Base-by-base conservation (phyloP, 2,329 filamentous ascomycete genomes). In the Neocatenulostroma microsporum region DNA sequence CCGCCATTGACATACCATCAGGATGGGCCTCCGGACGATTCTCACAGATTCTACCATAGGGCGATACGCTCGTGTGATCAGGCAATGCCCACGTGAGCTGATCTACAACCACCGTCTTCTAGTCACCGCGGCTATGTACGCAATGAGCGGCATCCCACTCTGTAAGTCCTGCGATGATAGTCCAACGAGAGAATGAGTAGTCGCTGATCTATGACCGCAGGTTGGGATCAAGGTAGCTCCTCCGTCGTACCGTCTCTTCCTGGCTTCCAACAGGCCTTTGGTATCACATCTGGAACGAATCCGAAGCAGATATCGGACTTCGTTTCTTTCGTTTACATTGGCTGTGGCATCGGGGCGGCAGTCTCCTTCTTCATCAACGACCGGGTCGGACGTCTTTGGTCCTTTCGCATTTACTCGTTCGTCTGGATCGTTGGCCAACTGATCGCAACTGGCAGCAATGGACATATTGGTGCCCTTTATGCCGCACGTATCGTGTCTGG, bases 311-410 rank as follows among this genome's bases (percentile, higher is more conserved):
- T 60, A 18, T 42, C 36, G n/a, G 60, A 62, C 34, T 63, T 61
- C 40, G 51, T 66, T 26, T 64, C 62, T 4, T 41, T 64, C 20
- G 70, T 60, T 14, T 57, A 63, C 36, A 45, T 65, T 24, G 56
- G 56, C 3, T 45, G 40, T 24, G 56, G 47, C 24, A 41, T 54
- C 4, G 58, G 59, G 2, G 53, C 60, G 2, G 48, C 36, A 11
- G 36, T 59, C 3, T 60, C 60, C 4, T 66, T 62, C 48, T 61
- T 64, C 45, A 39, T 64, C 44, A 63, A 64, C 46, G 50, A 67
- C 39, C 49, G 54, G 5, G 52, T 66, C 15, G 63, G 64, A 1
- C 57, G 63, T 1, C 47, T 60, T 15, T 65, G 63, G 62, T 61
- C 62, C 1, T 53, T 53, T 5, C 56, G 63, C 1, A 43, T 66